These are phyloP conservation scores for Cystobasidium tubakii DNA, from an alignment of 768 basidiomycete genomes.

Conservation along the genomic window DNA sequence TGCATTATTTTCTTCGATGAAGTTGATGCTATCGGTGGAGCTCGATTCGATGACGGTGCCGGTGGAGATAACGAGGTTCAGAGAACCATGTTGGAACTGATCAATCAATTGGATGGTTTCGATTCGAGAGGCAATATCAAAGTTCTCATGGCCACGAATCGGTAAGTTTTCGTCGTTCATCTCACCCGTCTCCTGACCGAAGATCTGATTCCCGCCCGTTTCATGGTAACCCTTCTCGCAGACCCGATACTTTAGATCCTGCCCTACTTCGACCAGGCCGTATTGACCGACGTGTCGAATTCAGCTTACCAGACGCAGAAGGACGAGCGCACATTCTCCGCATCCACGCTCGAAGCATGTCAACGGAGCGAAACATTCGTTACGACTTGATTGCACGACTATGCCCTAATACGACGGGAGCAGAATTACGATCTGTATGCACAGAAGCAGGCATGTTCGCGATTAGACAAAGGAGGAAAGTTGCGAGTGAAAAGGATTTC, in stretches of 20 bases:
- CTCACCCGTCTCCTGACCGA: conserved; percentile 1
- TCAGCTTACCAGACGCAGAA: conserved; percentile 82
- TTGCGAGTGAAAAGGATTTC: conserved; percentile 95
- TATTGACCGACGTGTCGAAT: conserved; percentile 93
- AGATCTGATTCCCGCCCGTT: too few relatives aligned
- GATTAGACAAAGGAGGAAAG: conserved; percentile 90
- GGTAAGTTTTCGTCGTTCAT: conserved; percentile 55
- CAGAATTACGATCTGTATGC: conserved; percentile 92
- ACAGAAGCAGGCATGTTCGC: conserved; percentile 99
- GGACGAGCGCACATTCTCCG: conserved; percentile 93
- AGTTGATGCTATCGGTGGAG: conserved; percentile 96
- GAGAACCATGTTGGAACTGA: conserved; percentile 96
- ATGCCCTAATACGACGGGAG: conserved; percentile 96
- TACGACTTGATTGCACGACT: conserved; percentile 94
- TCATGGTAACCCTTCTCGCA: conserved; percentile 47
- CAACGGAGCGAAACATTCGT: conserved; percentile 89
- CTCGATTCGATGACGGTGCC: conserved; percentile 94
- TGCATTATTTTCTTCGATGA: conserved; percentile 99
- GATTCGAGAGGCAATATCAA: conserved; percentile 99
- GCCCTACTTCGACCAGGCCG: conserved; percentile 92
- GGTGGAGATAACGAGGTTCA: conserved; percentile 99
- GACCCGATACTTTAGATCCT: conserved; percentile 96
- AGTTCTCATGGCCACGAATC: conserved; percentile 97
- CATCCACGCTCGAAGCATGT: conserved; percentile 79
- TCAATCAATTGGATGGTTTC: conserved; percentile 95